Conservation (phyloP, 2,329 filamentous ascomycete genomes). For the Ramularia endophylla region DNA sequence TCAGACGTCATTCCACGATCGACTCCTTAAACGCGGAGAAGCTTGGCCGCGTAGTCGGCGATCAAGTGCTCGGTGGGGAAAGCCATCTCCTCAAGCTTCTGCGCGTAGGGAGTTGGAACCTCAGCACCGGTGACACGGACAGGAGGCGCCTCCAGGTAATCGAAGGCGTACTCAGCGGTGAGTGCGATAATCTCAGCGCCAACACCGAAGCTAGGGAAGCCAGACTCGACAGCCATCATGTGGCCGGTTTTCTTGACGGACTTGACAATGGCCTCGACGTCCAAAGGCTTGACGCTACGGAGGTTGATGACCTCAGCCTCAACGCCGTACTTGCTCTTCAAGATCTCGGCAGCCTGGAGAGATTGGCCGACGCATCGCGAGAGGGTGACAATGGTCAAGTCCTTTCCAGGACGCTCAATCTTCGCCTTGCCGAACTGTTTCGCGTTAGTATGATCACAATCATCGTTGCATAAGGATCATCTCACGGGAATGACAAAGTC, state of each 20-base stretch:
- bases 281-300: conserved; percentile 92
- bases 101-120: conserved; percentile 92
- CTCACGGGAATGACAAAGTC: conserved; percentile 84
- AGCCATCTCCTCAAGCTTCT: conserved; percentile 86
- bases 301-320: conserved; percentile 98
- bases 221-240: conserved; percentile 87
- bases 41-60: conserved; percentile 80
- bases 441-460: conserved; percentile 10
- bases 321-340: conserved; percentile 95
- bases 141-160: conserved; percentile 92
- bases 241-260: conserved; percentile 98
- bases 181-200: conserved; percentile 87
- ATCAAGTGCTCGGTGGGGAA: conserved; percentile 92
- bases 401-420: conserved; percentile 93
- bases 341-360: conserved; percentile 76
- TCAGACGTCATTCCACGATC: neutral
- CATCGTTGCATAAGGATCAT: neutral
- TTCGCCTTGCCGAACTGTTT: conserved; percentile 88
- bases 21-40: conserved; percentile 62
- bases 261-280: conserved; percentile 90
- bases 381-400: conserved; percentile 89
- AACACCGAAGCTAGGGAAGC: conserved; percentile 93
- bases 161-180: conserved; percentile 96
- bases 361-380: conserved; percentile 95
- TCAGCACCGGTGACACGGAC: conserved; percentile 94